Percentiles rank a stretch among this genome's conserved stretches.
Evolutionary conservation across 495 filamentous ascomycete genomes (phyloP).

Genomic region (Lichenothelia convexa): DNA sequence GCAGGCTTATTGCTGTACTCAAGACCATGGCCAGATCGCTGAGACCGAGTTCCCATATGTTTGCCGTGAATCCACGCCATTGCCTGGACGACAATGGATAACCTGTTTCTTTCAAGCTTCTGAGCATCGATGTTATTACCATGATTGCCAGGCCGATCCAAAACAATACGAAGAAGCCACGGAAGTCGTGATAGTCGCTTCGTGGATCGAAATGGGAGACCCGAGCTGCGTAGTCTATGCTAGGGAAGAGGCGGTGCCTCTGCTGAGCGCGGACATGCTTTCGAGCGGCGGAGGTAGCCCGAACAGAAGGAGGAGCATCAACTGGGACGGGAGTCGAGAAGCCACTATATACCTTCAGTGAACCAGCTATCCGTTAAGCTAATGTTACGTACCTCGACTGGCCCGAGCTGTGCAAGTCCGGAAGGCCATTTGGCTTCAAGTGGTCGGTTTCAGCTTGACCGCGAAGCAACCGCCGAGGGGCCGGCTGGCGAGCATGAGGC

Average conservation of each 20-base stretch:
- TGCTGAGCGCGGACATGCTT: conserved; percentile 71
- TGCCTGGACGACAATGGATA: conserved; percentile 66
- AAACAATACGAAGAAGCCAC: conserved; percentile 93
- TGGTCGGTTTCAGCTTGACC: neutral
- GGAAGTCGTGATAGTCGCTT: conserved; percentile 84
- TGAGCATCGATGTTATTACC: conserved; percentile 77
- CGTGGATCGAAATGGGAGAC: conserved; percentile 91
- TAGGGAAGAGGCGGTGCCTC: conserved; percentile 80
- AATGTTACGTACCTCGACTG: conserved; percentile 1
- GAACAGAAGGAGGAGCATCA: conserved; percentile 79
- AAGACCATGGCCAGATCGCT: conserved; percentile 72
- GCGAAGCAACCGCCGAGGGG: conserved; percentile 1
- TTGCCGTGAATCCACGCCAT: conserved; percentile 70
- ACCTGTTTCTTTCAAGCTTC: conserved; percentile 89
- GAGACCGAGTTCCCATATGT: conserved; percentile 68
- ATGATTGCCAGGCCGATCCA: conserved; percentile 95
- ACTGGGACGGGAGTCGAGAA: conserved; percentile 73
- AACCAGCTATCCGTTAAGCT: neutral
- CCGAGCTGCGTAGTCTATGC: conserved; percentile 77
- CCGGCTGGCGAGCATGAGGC: conserved; percentile 1
- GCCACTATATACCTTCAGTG: conserved; percentile 36
- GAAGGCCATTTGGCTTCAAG: conserved; percentile 1
- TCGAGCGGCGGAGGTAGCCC: conserved; percentile 66
- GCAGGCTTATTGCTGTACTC: conserved; percentile 51
- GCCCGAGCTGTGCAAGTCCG: neutral